Percentiles rank a stretch among this genome's conserved stretches.
phyloP scores from a whole-genome alignment of 1,284 basidiomycete species.

The Malassezia caprae region DNA sequence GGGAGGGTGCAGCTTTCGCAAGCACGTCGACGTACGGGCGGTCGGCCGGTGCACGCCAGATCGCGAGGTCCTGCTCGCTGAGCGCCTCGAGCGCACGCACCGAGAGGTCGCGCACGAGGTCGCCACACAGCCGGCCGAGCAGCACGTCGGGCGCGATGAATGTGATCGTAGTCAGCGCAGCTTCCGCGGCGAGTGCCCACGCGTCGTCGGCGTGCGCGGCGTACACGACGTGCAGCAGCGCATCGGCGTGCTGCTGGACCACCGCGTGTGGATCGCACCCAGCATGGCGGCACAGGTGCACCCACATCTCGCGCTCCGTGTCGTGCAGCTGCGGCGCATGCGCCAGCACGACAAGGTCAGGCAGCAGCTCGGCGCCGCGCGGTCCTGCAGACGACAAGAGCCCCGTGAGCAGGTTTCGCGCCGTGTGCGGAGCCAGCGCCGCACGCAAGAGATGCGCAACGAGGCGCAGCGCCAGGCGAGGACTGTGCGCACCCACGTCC shows the following conservation, averaged over 20 bases:
- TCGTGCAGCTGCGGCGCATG: slow-evolving; percentile 34
- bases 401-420: neutral
- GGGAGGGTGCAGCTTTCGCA: slow-evolving; percentile 7
- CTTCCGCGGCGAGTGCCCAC: slow-evolving; percentile 29
- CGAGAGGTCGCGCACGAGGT: slow-evolving; percentile 25
- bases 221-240: slow-evolving; percentile 22
- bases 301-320: slow-evolving; percentile 28
- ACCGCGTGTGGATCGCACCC: slow-evolving; percentile 31
- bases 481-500: neutral
- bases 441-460: neutral
- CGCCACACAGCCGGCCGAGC: slow-evolving; percentile 26
- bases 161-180: slow-evolving; percentile 32
- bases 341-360: slow-evolving; percentile 37
- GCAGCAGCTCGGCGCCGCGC: slow-evolving; percentile 23
- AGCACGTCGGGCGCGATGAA: slow-evolving; percentile 33
- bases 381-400: slow-evolving; percentile 11
- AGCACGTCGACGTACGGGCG: slow-evolving; percentile 39
- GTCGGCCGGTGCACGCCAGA: slow-evolving; percentile 37
- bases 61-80: slow-evolving; percentile 34
- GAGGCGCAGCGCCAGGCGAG: slow-evolving; percentile 4
- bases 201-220: slow-evolving; percentile 19
- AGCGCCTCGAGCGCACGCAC: slow-evolving; percentile 25
- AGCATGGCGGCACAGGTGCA: slow-evolving; percentile 37
- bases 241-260: slow-evolving; percentile 25
- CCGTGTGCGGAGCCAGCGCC: neutral